Base-by-base conservation (phyloP, 2,329 filamentous ascomycete genomes). In the Fusarium nygamai region DNA sequence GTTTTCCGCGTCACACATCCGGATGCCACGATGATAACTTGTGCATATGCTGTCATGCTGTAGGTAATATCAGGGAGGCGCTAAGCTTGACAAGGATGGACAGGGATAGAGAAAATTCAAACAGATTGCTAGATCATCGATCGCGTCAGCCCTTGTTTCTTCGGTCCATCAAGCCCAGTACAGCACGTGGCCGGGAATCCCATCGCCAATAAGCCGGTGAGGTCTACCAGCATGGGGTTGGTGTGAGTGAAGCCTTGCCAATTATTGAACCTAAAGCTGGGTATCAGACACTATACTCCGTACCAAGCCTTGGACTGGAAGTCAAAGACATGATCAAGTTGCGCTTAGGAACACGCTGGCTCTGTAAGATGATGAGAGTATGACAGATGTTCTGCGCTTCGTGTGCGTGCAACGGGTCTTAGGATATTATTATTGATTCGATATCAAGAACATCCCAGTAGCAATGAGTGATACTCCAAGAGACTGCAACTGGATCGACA, bases 351-450 rank as follows among this genome's bases (percentile, higher is more conserved):
- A 19, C 38, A 51, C 60, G 34, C 44, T 56, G 46, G 29, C 39
- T 64, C 61, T 67, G 72, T 64, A 51, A 56, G 61, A 78, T 78
- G 76, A 78, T 66, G 66, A 67, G 50, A 43, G 61, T 71, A 73
- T 78, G 75, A 78, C 75, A 68, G 56, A 41, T 43, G 51, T 29
- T 46, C 69, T 38, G 47, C 46, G 33, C 43, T 75, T 76, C 61
- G 67, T 68, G 71, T 63, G 41, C 31, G 48, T 72, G 62, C 43
- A 61, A 71, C 69, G 24, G 48, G 47, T 20, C 56, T 48, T 53
- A 38, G 47, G 39, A 58, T 43, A 61, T 44, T 36, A 19, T 47
- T 57, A 50, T 48, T 74, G 68, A 61, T 68, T 61, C 67, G 56
- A 62, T 72, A 62, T 61, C 39, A 53, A 58, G 29, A 71, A 53